Base-by-base conservation (phyloP, 192 early-diverging fungal species). In the Backusella australiensis region DNA sequence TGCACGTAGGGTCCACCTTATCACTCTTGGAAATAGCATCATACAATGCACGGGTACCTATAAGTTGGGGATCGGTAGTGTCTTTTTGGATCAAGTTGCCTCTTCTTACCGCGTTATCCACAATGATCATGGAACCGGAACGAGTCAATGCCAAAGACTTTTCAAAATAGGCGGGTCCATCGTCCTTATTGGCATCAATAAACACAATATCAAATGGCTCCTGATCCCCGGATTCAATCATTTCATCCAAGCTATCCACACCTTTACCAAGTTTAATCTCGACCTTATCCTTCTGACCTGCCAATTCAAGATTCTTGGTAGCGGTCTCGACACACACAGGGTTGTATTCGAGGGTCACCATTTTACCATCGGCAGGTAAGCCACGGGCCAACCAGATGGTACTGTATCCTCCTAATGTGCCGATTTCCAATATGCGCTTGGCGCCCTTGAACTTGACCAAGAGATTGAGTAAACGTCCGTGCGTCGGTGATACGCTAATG, bases 401-500 rank as follows among this genome's bases (percentile, higher is more conserved):
- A 19, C 67, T 68, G 5, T 68, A 68, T n/a, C 67, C 67, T 34
- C 67, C 67, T 15, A 68, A n/a, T 36, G 67, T 68, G 21, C 67
- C 67, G 29, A 68, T 68, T 35, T 68, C 67, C 15, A 68, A 36
- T 17, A 68, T 12, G 17, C 67, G 67, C 8, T 68, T 36, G n/a
- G 67, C 67, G 5, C 67, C 67, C 11, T 63, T 63, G 23, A 63
- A 14, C 2, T 14, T 63, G 2, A 63, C 56, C 9, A 63, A 63
- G 56, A 63, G 21, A 12, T 29, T 63, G 12, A 63, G 56, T 26
- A 63, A 26, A 29, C 56, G 56, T 14, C 56, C 56, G 23, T 63
- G 56, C 14, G 56, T 63, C 3, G 56, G 56, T 1, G 56, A 63
- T 26, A 63, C 56, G 11, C 56, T 63, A 11, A 63, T 63, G 26